phyloP scores from a whole-genome alignment of 495 filamentous ascomycete species.

The Bryoglossum gracile region DNA sequence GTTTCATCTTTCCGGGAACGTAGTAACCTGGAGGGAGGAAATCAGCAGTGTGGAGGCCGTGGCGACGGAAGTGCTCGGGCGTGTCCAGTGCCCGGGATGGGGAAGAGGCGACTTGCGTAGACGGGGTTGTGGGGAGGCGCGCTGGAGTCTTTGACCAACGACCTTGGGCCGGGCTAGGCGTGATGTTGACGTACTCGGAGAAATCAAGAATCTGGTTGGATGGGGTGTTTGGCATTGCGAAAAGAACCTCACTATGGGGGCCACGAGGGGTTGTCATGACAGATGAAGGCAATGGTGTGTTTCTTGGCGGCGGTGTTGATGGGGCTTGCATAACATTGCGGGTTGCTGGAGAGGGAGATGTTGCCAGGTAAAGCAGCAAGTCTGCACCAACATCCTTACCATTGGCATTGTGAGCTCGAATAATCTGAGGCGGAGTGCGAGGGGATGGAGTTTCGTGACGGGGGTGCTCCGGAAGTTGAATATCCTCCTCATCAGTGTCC shows the following conservation, averaged over 20 bases:
- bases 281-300: conserved; percentile 68
- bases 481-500: conserved; percentile 80
- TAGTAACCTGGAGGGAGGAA: no score
- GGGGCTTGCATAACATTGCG: conserved; percentile 54
- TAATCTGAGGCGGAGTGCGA: conserved; percentile 69
- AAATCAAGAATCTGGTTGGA: conserved; percentile 79
- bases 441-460: conserved; percentile 71
- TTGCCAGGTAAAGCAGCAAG: conserved; percentile 83
- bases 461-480: conserved; percentile 67
- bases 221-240: conserved; percentile 48
- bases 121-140: conserved; percentile 65
- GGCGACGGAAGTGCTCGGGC: no score
- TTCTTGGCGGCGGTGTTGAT: conserved; percentile 80
- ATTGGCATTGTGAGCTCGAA: conserved; percentile 27
- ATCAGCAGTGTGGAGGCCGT: no score
- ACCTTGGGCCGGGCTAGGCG: conserved; percentile 87
- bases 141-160: conserved; percentile 57
- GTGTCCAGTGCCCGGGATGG: no score
- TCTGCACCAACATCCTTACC: conserved; percentile 72
- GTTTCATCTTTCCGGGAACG: no score
- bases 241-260: conserved; percentile 49
- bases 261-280: conserved; percentile 79
- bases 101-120: no score
- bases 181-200: conserved; percentile 94
- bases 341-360: conserved; percentile 76